Base-by-base conservation (phyloP, 78 protist species). In the Dictyostelium capitatum region DNA sequence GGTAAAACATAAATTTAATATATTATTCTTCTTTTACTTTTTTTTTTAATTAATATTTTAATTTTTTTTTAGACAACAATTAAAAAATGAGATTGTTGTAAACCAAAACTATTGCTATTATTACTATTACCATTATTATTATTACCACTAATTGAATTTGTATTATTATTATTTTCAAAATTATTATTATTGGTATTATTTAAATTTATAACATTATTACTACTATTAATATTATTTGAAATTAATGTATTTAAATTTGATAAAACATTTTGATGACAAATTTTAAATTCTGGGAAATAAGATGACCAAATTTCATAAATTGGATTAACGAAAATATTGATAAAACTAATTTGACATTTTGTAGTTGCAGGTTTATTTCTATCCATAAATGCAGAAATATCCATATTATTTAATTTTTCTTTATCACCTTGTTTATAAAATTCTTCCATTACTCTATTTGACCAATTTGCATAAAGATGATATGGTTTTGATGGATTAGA, bases 321-420 rank as follows among this genome's bases (percentile, higher is more conserved):
- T 17, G 98, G 98, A 19, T 32, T 62, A 15, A 91, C 90, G 37
- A 91, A 65, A 20, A 79, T 83, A 32, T 96, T 64, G n/a, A 95
- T 92, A 91, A 97, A 93, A 20, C 77, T 50, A 32, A 92, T 25
- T 83, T 97, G 98, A 77, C 97, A 94, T 91, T 95, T 96, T 10
- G 95, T 50, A 25, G 83, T 50, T 5, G 79, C 82, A 15, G 96
- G 95, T n/a, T 53, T 89, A 23, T 53, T 17, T 53, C 98, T 41
- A 79, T 97, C 96, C 95, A 78, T 91, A 59, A 97, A 97, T 12
- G 98, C 77, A 19, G 97, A 95, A 47, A 96, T 43, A 32, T 94
- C 87, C 54, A 96, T 50, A n/a, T 89, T 69, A n/a, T 28, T 20
- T 50, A 64, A 14, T 41, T 59, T 77, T 46, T 97, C 98, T 30